Base-by-base conservation (phyloP, 192 early-diverging fungal genomes). In the Diversispora epigaea region DNA sequence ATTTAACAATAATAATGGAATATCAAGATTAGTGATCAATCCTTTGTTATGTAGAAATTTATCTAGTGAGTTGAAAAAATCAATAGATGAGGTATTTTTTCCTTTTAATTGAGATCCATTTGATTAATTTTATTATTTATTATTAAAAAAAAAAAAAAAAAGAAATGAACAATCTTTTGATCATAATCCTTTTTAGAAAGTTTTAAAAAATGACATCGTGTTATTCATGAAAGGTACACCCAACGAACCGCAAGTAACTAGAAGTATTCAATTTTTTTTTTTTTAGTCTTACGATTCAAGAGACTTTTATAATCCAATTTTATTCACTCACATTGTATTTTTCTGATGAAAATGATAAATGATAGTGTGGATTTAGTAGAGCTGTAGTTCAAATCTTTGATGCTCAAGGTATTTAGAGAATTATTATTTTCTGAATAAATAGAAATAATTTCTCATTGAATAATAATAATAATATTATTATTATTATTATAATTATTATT, bases 191-290 rank as follows among this genome's bases (percentile, higher is more conserved):
- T 63, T 7, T 43, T n/a, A 72, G 54, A 60, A 39, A 41, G 70
- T 72, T 4, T 6, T 41, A 44, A 72, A 45, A 12, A 72, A 72
- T 41, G 70, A 72, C 0, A 25, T 98, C 4, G 84, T 93, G 57
- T 89, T 98, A 45, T 98, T 96, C 77, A 97, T 98, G 95, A 98
- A 98, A 83, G 97, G 97, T 80, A 95, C 94, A 62, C 93, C 93
- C 65, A 89, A 96, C 68, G 86, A 88, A 43, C 97, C 97, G 45
- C 86, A 92, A 91, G 90, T 91, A 87, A 67, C 25, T 22, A 6
- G 22, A 11, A 46, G 17, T 55, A 41, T 15, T 40, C 21, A 12
- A 40, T 17, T 19, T 15, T 47, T 14, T 46, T 49, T 49, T 49
- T n/a, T 61, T 14, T 55, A 12, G 65, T 41, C 32, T 55, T 2